Base-by-base conservation (phyloP, 2,329 filamentous ascomycete genomes). In the Ustulina deusta region DNA sequence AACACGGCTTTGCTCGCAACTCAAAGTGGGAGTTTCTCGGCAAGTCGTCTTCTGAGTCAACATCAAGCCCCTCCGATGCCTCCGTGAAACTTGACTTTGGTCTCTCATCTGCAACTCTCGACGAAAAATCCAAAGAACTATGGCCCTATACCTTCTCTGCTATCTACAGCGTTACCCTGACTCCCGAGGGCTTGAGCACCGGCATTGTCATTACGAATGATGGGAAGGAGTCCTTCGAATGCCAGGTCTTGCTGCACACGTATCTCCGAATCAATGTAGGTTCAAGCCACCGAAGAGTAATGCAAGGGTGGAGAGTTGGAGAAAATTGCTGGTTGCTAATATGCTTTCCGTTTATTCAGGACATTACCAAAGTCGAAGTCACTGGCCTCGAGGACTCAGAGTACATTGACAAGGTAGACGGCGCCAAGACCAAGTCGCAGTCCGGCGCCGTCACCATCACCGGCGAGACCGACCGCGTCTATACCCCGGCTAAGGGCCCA, bases 81-180 rank as follows among this genome's bases (percentile, higher is more conserved):
- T 90, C 90, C 56, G 90, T 98, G 72, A 97, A 97, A 86, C 90
- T 99, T 68, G 96, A 99, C 83, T 98, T 99, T 80, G 96, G 95
- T 32, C 89, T 99, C 40, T 93, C 91, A 59, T 87, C 89, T 32
- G 85, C 87, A 59, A 91, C 90, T 77, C 84, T 98, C 65, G 87
- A 86, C 72, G 89, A 90, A 0, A 87, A 90, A 49, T 86, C 87
- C 72, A 89, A 87, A 77, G 86, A 87, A 74, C 87, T 90, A 27
- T 99, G 96, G 96, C 91, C 92, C 2, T 91, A 91, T 77, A 89
- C 92, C 70, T 99, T 99, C 79, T 92, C 91, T 4, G 86, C 98
- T 59, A 91, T 97, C 63, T 99, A 99, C 85, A 97, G 92, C 76
- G 93, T 99, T 66, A 97, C 93, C 2, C 83, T 99, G 72, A 89